Percentiles rank a stretch among this genome's conserved stretches.
Conservation (phyloP, 2,329 filamentous ascomycete species). For the Fonsecaea monophora region DNA sequence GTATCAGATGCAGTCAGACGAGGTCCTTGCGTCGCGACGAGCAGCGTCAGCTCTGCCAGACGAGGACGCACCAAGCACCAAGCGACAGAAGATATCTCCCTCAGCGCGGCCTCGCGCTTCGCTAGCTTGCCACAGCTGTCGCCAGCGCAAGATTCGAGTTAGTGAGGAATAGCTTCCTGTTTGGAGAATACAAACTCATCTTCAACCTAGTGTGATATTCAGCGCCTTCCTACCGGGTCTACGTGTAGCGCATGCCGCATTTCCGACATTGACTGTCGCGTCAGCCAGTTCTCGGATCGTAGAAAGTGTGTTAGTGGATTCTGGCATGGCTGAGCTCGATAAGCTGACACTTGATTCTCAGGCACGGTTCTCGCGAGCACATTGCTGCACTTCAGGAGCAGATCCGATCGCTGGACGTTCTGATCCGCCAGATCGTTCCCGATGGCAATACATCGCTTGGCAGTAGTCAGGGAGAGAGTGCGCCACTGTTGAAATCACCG, state of each 20-base stretch:
- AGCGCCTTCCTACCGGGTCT: slow-evolving; percentile 8
- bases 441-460: neutral
- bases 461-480: neutral
- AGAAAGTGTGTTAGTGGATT: slow-evolving; percentile 1
- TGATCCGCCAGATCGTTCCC: neutral
- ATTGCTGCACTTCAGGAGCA: slow-evolving; percentile 9
- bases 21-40: neutral
- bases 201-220: slow-evolving; percentile 5
- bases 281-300: slow-evolving; percentile 11
- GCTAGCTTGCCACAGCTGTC: slow-evolving; percentile 12
- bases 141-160: slow-evolving; percentile 10
- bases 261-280: slow-evolving; percentile 9
- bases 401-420: slow-evolving; percentile 8
- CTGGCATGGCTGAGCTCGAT: neutral
- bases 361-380: slow-evolving; percentile 16
- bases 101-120: slow-evolving; percentile 1
- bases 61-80: neutral
- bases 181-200: neutral
- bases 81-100: slow-evolving; percentile 8
- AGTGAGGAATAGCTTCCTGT: neutral
- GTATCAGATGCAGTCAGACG: neutral
- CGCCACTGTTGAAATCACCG: neutral
- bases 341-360: slow-evolving; percentile 5
- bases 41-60: neutral
- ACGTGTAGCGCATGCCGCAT: slow-evolving; percentile 10